Evolutionary conservation across 768 basidiomycete species (phyloP), one percentile per base, ranked within the genome.

Genomic region (Pulveroboletus sp.): DNA sequence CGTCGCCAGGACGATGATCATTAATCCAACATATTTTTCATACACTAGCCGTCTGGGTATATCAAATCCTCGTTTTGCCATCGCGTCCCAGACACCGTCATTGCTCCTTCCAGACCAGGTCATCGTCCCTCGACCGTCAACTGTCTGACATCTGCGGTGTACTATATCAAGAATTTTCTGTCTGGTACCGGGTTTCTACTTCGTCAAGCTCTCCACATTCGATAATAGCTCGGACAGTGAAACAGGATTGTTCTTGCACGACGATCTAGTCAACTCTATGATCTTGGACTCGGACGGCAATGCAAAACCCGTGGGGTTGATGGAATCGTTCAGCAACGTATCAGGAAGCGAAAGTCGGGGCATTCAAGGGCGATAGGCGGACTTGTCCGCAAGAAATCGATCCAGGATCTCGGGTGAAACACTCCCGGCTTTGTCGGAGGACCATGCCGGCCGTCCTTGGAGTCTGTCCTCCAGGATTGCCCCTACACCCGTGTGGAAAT

Each of bases 281-380:
- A 99, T 83, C 57, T 85, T 82, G 39, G 73, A 69, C 65, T 98
- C 93, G 12, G 83, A 80, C 1, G 93, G 95, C 40, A 99, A 73
- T 46, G 80, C 79, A 59, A 76, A 76, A 32, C 57, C 54, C 70
- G 73, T 73, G 35, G 58, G 55, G 17, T 53, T 42, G 55, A 69
- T 49, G 42, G 64, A 62, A 26, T 51, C 65, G 37, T 64, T 50
- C 28, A 49, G 50, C 40, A 62, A 48, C 37, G 63, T 59, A 52
- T 74, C 66, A 26, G 78, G 68, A 28, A 79, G 58, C 26, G 69
- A 69, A 27, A 83, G 62, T 35, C 58, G 57, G 11, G 82, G 82
- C 48, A 71, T 73, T 32, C 68, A 64, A 46, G 71, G 57, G 39
- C 76, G 62, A 66, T 74, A 80, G 6, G 70, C 54, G 2, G 86